Base-by-base conservation (phyloP, 2,329 filamentous ascomycete genomes). In the Talaromyces sp. region DNA sequence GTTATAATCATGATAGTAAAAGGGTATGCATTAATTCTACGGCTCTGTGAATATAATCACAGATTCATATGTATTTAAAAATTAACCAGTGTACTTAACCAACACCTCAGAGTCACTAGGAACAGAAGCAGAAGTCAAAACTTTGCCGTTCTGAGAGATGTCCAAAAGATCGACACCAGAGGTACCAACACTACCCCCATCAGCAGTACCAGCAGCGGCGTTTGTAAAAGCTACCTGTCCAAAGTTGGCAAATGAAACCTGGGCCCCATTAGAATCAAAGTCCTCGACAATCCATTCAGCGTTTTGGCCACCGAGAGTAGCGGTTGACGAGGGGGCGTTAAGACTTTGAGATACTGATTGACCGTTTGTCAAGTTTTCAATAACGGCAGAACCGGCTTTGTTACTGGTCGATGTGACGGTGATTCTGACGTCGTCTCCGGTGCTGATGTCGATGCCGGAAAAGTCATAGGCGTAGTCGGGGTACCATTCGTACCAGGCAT, bases 201-300 rank as follows among this genome's bases (percentile, higher is more conserved):
- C 35, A 2, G 68, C 69, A 2, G 71, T 71, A 56, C 71, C 64
- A 10, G 73, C 73, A 43, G 71, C 71, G 3, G 73, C 73, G 22
- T 77, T 73, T 9, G 69, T 75, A 66, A 80, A 80, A 19, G 64
- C 75, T 10, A 85, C 77, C 5, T 73, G 78, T 14, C 79, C 79
- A 66, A 85, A 85, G 70, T 84, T 71, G 37, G 78, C 81, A 61
- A 85, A 76, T 0, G 78, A 70, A 3, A 85, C 81, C 60, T 82
- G 76, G 2, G 69, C 67, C 45, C 68, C 67, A 45, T 75, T 74
- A 3, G 72, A 68, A 66, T 80, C 74, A 68, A 83, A 85, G 65
- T 85, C 84, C 76, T 88, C 86, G 14, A 88, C 85, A 69, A 88
- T 87, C 85, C 86, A 89, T 71, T 88, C 86, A 11, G 85, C 86